A percentile compares a stretch with the other conserved stretches of the same genome.
Evolutionary conservation across 768 basidiomycete species (phyloP).

Genomic region (Tylopilus vinaceipallidus): DNA sequence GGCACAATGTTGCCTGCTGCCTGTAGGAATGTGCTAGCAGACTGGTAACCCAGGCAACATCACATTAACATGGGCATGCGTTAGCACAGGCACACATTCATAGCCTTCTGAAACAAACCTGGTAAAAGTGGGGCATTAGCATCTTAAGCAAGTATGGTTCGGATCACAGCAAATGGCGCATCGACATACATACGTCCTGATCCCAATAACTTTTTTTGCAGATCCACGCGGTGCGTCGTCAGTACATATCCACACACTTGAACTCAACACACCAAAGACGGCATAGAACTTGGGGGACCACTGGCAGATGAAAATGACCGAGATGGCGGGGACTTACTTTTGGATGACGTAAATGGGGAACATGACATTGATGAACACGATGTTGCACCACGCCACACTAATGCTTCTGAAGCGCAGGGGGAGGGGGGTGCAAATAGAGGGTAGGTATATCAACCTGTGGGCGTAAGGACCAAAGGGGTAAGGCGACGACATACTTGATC

Average conservation of each 20-base stretch:
- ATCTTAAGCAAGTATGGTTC: too few species aligned
- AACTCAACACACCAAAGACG: too few species aligned
- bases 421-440: neutral
- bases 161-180: too few species aligned
- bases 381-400: constrained; percentile 60
- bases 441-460: neutral
- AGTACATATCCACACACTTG: too few species aligned
- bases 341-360: constrained; percentile 64
- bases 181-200: constrained; percentile 45
- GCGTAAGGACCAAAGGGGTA: neutral
- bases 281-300: too few species aligned
- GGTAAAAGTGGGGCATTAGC: too few species aligned
- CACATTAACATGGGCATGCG: too few species aligned
- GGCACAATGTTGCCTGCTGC: constrained; percentile 1
- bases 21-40: neutral
- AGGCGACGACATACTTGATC: constrained; percentile 41
- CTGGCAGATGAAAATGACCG: too few species aligned
- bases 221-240: too few species aligned
- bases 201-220: constrained; percentile 76
- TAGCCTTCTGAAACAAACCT: neutral
- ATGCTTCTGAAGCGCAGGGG: constrained; percentile 30
- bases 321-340: constrained; percentile 52
- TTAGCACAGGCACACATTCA: neutral
- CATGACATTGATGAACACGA: constrained; percentile 47
- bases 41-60: neutral